Evolutionary conservation across 2,329 filamentous ascomycete species (phyloP), one percentile per base, ranked within the genome.

Genomic region (Monilinia fructigena): DNA sequence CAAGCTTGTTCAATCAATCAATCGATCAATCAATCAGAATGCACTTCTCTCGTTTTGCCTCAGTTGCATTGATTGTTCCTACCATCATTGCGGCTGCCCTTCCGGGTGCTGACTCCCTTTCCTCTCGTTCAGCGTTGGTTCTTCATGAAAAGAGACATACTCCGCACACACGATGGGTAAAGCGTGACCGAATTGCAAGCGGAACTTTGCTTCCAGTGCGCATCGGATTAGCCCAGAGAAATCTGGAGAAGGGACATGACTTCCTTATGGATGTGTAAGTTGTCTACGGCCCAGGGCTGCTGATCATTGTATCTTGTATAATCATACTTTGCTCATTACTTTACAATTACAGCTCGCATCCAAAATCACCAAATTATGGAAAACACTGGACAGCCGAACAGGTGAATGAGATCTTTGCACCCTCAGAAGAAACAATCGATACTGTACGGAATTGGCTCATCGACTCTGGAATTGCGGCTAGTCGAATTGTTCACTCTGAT

Each of bases 151-250:
- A 69, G 45, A 68, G 72, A 38, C 52, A 67, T 28, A 20, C 40
- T 28, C 38, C 65, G 23, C 31, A 55, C 18, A 63, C 48, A 23
- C 56, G 61, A 48, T 73, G 72, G 71, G 50, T 67, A 20, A 72
- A 70, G 31, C 50, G 60, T 16, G 67, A 63, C 38, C 67, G 66
- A 16, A 59, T 72, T 23, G 53, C 68, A 14, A 16, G 66, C 12
- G 54, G 53, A 54, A 60, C 68, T 23, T 67, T 67, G 26, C 70
- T 82, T 47, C 80, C 80, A 2, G 78, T 82, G 69, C 76, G 79
- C 18, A 80, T 82, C 66, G 80, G 79, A 16, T 69, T 82, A 62
- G 76, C 76, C 3, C 81, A 82, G 70, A 75, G 74, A 11, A 82
- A 82, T 63, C 69, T 82, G 20, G 77, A 82, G 20, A 75, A 77